phyloP scores from a whole-genome alignment of 352 stramenopile genomes.

The Pythium oligandrum region DNA sequence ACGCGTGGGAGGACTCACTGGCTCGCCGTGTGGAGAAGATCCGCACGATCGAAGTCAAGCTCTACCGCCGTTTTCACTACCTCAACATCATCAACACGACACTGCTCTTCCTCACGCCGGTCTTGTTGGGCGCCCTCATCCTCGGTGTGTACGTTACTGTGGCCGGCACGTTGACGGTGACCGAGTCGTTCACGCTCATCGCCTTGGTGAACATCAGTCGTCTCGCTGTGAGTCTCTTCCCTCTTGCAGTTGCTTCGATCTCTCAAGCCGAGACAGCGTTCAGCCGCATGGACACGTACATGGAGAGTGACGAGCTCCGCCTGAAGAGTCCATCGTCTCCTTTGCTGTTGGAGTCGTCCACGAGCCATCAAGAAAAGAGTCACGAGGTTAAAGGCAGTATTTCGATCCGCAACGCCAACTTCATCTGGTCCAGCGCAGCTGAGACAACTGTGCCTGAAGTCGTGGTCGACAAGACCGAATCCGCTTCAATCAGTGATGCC shows the following conservation, averaged over 20 bases:
- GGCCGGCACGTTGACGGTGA: slow-evolving; percentile 32
- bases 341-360: neutral
- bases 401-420: slow-evolving; percentile 18
- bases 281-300: slow-evolving; percentile 20
- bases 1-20: slow-evolving; percentile 70
- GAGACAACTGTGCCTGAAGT: slow-evolving; percentile 11
- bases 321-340: neutral
- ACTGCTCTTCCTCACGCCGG: slow-evolving; percentile 45
- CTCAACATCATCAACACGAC: slow-evolving; percentile 58
- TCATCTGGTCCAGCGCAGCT: slow-evolving; percentile 13
- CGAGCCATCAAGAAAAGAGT: neutral
- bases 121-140: slow-evolving; percentile 34
- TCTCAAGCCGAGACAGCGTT: slow-evolving; percentile 22
- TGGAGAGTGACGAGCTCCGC: slow-evolving; percentile 20
- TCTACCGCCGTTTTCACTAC: slow-evolving; percentile 50
- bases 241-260: slow-evolving; percentile 19
- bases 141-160: slow-evolving; percentile 38
- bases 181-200: slow-evolving; percentile 51
- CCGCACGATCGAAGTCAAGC: slow-evolving; percentile 31
- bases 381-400: slow-evolving; percentile 11
- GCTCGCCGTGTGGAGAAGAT: slow-evolving; percentile 37
- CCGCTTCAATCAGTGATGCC: neutral
- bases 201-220: slow-evolving; percentile 57
- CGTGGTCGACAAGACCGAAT: slow-evolving; percentile 18
- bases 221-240: slow-evolving; percentile 27